Evolutionary conservation across 2,329 filamentous ascomycete genomes (phyloP), one percentile per base, ranked within the genome.

Genomic region (Chaetomium globosum): DNA sequence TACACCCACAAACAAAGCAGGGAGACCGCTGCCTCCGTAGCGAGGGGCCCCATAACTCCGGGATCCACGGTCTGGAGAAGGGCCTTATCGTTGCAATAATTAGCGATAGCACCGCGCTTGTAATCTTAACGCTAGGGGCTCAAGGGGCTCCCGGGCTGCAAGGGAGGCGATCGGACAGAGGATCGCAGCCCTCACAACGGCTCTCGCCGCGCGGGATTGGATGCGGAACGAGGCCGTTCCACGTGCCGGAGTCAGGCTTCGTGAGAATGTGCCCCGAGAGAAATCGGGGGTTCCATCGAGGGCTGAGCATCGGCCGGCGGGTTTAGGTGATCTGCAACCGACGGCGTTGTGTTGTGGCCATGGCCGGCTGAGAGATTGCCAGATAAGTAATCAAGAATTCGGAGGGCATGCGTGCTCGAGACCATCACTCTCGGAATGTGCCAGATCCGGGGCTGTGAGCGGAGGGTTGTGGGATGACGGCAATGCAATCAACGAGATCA

Each of bases 81-180:
- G 51, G 51, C 28, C 51, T 31, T 53, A 53, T 53, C 26, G 26
- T 31, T 19, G 51, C 51, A 26, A 19, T 53, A 53, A 19, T 30
- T 19, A 7, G 51, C 12, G 49, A 52, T 16, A 52, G 39, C 39
- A 43, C 39, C 12, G 16, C 39, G 16, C 39, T 43, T 43, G 39
- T 16, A 43, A 43, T 43, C 16, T 43, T 48, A 23, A 4, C 8
- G 51, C n/a, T 53, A 28, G 26, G 26, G 51, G 26, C 9, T 19
- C n/a, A 31, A 28, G 26, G 26, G 51, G 49, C 8, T 16, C 26
- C 26, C 26, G 26, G 26, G 4, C 26, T 26, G 26, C 26, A 26
- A 4, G 23, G 5, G 16, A 3, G 13, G 26, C 12, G 51, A 53
- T 12, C 16, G 19, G 12, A 31, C 3, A 12, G n/a, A 23, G 16